Base-by-base conservation (phyloP, 768 basidiomycete genomes). In the Calocera cornea region DNA sequence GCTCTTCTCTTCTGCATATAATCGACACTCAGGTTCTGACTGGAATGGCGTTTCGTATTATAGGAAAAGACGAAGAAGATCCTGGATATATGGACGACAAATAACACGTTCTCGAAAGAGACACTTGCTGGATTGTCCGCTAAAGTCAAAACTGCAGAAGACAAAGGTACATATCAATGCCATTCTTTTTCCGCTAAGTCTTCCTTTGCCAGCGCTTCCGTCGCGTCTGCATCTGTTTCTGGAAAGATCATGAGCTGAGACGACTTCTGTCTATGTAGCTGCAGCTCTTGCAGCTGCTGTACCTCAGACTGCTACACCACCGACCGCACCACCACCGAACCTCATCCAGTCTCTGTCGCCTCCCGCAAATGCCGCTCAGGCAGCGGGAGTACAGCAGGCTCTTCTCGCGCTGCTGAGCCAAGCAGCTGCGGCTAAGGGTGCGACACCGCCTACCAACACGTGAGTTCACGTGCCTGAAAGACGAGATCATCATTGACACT, bases 41-140 rank as follows among this genome's bases (percentile, higher is more conserved):
- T 47, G 44, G 8, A 19, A 24, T 47, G 44, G 44, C 44, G 44
- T 24, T 54, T 33, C 44, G 60, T 64, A 69, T 75, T 60, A 78
- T 82, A 97, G 95, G 95, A 97, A 81, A 99, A 99, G 80, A 84
- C 90, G 54, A 88, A 89, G 82, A 98, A 98, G 78, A 87, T 99
- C 74, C 85, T 95, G 78, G 97, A 97, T 79, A 97, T 99, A 74
- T 99, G 95, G 95, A 83, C 83, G 73, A 95, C 95, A 77, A 85
- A 86, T 68, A 85, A 82, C 77, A 95, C 95, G 64, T 99, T 99
- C 79, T 88, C 93, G 68, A 75, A 86, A 73, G 75, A 82, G 72
- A 85, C 90, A 75, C 79, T 95, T 74, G 80, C 86, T 69, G 87
- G 86, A 72, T 81, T 97, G 76, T 80, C 82, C 77, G 83, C 86